Base-by-base conservation (phyloP, 257 asterid species). In the Osmanthus fragrans region DNA sequence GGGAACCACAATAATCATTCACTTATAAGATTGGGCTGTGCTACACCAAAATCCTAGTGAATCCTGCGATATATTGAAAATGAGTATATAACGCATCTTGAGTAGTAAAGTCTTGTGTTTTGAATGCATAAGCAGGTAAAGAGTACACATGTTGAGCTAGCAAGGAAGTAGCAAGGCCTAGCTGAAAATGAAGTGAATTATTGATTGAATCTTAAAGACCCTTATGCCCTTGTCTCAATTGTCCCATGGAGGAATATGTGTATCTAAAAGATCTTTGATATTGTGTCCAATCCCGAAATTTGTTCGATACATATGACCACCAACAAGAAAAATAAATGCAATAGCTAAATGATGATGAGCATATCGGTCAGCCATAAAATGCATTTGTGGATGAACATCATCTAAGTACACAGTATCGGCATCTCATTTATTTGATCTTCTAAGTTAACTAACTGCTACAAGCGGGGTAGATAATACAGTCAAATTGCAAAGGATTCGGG, bases 1-100 rank as follows among this genome's bases (percentile, higher is more conserved):
- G 45, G 68, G 54, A 64, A 66, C 83, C 83, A 75, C 76, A 72
- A 65, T 73, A 75, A 40, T 40, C 37, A 30, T 11, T 10, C 45
- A 29, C 12, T 51, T 51, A 16, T 7, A 29, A 18, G 18, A 34
- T 8, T 16, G 30, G 18, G 29, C 11, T 39, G 45, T 8, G 13
- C 45, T 1, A 39, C 45, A 9, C 51, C 51, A 45, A 45, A 45
- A 45, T 45, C 51, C 51, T 45, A 45, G 51, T 45, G 51, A 39
- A 39, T 37, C 45, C 45, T 9, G 2, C 2, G 45, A 39, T 39
- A 39, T 27, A 49, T 21, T 42, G 34, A 58, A 34, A 69, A 58
- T 65, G 76, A 54, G 77, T 56, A 49, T 27, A 73, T 51, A 49
- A 73, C 29, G 30, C 68, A 73, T 25, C 67, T 73, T 18, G 76